These are phyloP conservation scores for Solanum pinnatisectum DNA, from an alignment of 257 asterid genomes.

Conservation along the genomic window DNA sequence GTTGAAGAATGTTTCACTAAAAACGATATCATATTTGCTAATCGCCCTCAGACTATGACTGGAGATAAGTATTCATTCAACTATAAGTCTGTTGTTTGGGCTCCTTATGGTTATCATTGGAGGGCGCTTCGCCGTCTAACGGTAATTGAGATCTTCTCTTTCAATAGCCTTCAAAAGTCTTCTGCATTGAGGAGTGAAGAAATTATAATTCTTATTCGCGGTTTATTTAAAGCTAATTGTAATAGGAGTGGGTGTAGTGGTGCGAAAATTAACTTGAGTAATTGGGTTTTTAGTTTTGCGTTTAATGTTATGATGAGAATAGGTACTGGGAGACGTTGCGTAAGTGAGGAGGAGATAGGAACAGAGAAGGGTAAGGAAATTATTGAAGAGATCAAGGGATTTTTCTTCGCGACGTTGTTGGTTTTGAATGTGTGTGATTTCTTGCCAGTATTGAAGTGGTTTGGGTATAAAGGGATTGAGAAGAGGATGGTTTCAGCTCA, in stretches of 20 bases:
- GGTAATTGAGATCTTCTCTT: conserved; percentile 29
- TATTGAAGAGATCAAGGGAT: conserved; percentile 11
- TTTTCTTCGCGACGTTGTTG: conserved; percentile 4
- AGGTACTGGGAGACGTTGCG: conserved; percentile 23
- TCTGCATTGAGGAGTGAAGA: conserved; percentile 27
- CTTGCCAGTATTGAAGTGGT: conserved; percentile 45
- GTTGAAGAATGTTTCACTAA: conserved; percentile 49
- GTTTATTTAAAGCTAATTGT: neutral
- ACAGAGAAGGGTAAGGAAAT: conserved; percentile 18
- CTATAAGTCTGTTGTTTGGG: conserved; percentile 7
- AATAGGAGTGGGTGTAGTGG: neutral
- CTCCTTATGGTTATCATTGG: conserved; percentile 42
- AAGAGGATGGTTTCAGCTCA: conserved; percentile 11
- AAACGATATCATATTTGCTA: conserved; percentile 40
- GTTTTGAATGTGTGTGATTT: conserved; percentile 30
- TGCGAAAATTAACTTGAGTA: conserved; percentile 22
- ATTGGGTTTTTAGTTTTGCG: conserved; percentile 10
- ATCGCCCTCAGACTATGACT: conserved; percentile 29
- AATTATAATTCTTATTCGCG: conserved; percentile 6
- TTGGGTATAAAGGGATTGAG: conserved; percentile 48
- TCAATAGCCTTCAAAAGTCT: conserved; percentile 26
- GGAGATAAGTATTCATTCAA: conserved; percentile 28
- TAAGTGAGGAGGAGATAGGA: conserved; percentile 25
- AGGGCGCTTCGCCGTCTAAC: conserved; percentile 28
- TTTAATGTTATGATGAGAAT: conserved; percentile 27